phyloP scores from a whole-genome alignment of 1,139 yeast genomes.

The Blastobotrys illinoisensis region DNA sequence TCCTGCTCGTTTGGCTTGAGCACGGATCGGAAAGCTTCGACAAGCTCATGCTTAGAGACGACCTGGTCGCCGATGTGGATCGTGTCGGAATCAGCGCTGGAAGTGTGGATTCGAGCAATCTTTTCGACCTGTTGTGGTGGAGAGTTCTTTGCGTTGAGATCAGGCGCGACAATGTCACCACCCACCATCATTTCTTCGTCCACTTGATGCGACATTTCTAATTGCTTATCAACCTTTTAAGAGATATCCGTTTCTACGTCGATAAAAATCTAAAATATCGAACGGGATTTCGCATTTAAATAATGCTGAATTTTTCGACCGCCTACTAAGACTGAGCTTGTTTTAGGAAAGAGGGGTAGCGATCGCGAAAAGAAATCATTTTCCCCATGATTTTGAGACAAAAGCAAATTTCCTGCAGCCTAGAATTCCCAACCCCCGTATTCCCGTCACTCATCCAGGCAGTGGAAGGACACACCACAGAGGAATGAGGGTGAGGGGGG shows the following conservation, averaged over 20 bases:
- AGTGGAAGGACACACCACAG: neutral
- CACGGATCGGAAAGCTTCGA: slow-evolving; percentile 66
- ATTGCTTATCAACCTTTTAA: neutral
- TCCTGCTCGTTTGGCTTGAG: slow-evolving; percentile 39
- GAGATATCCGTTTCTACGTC: neutral
- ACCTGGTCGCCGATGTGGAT: slow-evolving; percentile 67
- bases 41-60: slow-evolving; percentile 55
- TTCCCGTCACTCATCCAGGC: neutral
- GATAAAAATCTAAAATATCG: neutral
- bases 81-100: slow-evolving; percentile 43
- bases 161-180: slow-evolving; percentile 11
- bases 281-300: neutral
- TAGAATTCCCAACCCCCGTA: neutral
- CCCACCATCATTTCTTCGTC: slow-evolving; percentile 15
- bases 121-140: slow-evolving; percentile 5
- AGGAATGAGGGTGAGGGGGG: neutral
- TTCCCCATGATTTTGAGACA: neutral
- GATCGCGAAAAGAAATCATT: neutral
- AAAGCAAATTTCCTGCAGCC: neutral
- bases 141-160: slow-evolving; percentile 3
- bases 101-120: slow-evolving; percentile 29
- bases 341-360: neutral
- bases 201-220: slow-evolving; percentile 5
- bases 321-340: neutral
- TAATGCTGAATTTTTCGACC: neutral